Evolutionary conservation across 805 yeast species (phyloP).

Genomic region (Cyberlindnera galapagoensis): DNA sequence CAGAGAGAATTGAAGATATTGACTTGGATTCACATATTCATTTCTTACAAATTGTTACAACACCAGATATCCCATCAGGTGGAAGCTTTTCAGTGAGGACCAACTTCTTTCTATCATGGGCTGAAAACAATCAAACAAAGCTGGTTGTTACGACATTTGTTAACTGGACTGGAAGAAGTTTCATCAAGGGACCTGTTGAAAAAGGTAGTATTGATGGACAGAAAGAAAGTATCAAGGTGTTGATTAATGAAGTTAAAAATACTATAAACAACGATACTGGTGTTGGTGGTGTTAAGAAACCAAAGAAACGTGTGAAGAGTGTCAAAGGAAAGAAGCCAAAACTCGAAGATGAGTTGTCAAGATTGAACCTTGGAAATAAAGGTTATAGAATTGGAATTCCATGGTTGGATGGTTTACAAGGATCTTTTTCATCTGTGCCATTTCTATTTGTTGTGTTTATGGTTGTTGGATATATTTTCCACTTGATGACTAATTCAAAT

Average conservation of each 20-base stretch:
- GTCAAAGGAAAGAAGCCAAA: conserved; percentile 1
- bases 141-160: conserved; percentile 51
- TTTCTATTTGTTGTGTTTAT: not conserved
- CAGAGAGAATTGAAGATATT: conserved; percentile 51
- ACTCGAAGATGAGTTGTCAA: not conserved
- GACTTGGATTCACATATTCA: conserved; percentile 52
- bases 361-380: conserved; percentile 1
- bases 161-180: conserved; percentile 68
- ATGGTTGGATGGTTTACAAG: not conserved
- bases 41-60: conserved; percentile 54
- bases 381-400: conserved; percentile 3
- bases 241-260: conserved; percentile 36
- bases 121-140: conserved; percentile 44
- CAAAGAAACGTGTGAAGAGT: conserved; percentile 15
- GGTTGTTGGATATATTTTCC: not conserved
- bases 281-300: conserved; percentile 11
- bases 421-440: no score
- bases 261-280: conserved; percentile 20
- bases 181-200: conserved; percentile 73
- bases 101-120: conserved; percentile 58
- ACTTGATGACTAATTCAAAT: no score
- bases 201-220: conserved; percentile 75
- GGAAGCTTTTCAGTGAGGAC: conserved; percentile 58
- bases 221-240: conserved; percentile 42
- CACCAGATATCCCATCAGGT: conserved; percentile 96